Evolutionary conservation across 169 alveolate genomes (phyloP).

Genomic region (Babesia ovata): DNA sequence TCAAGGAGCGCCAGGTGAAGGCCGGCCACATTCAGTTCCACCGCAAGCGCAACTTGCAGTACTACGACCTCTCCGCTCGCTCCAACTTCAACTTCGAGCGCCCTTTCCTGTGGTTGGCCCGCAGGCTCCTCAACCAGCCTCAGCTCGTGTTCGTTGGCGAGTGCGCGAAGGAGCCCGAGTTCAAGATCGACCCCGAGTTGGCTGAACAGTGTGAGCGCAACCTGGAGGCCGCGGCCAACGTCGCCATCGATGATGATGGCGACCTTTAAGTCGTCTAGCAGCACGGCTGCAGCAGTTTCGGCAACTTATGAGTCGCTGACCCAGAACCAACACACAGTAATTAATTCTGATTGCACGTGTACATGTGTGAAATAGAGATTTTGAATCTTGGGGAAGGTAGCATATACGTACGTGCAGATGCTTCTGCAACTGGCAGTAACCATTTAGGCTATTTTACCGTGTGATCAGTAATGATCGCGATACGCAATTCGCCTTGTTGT

Average conservation of each 20-base stretch:
- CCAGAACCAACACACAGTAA: no score
- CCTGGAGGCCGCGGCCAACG: constrained; percentile 88
- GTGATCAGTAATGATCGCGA: no score
- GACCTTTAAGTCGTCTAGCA: constrained; percentile 45
- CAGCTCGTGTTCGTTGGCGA: constrained; percentile 87
- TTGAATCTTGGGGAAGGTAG: no score
- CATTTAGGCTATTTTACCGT: no score
- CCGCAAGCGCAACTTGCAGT: constrained; percentile 96
- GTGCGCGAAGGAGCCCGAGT: constrained; percentile 91
- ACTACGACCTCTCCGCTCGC: constrained; percentile 98
- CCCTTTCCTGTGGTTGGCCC: constrained; percentile 97
- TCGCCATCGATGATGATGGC: constrained; percentile 90
- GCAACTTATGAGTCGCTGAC: no score
- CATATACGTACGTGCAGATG: no score
- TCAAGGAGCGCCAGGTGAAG: constrained; percentile 99
- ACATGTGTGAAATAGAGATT: no score
- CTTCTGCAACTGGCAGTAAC: no score
- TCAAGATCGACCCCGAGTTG: constrained; percentile 84
- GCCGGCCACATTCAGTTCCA: constrained; percentile 98
- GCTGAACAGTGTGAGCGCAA: constrained; percentile 88
- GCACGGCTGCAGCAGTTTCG: no score
- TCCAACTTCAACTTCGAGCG: constrained; percentile 97
- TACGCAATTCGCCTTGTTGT: no score
- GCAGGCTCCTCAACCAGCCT: constrained; percentile 90
- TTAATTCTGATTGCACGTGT: no score